phyloP scores from a whole-genome alignment of 2,329 filamentous ascomycete genomes.

The Fusarium buharicum region DNA sequence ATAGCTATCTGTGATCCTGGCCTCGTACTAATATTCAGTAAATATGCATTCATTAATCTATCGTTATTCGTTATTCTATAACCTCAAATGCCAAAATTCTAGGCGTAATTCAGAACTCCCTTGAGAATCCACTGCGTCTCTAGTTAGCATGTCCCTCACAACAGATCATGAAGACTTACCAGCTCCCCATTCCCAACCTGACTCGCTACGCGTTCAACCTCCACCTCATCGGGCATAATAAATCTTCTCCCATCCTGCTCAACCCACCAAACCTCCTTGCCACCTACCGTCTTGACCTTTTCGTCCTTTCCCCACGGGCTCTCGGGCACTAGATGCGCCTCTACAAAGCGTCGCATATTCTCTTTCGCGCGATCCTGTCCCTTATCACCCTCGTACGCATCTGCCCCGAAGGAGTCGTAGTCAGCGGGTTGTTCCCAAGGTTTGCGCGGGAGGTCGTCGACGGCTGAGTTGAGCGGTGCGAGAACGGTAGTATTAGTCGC shows the following conservation, averaged over 20 bases:
- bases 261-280: slow-evolving; percentile 84
- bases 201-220: slow-evolving; percentile 78
- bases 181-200: slow-evolving; percentile 89
- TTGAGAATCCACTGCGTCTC: slow-evolving; percentile 71
- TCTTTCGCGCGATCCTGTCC: slow-evolving; percentile 79
- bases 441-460: slow-evolving; percentile 82
- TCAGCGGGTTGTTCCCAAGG: slow-evolving; percentile 85
- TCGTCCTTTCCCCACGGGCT: slow-evolving; percentile 78
- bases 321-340: slow-evolving; percentile 80
- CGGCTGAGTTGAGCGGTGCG: slow-evolving; percentile 84
- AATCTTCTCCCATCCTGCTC: slow-evolving; percentile 73
- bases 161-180: slow-evolving; percentile 50
- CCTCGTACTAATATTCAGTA: neutral
- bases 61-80: slow-evolving; percentile 32
- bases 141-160: slow-evolving; percentile 1
- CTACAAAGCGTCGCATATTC: slow-evolving; percentile 84
- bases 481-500: slow-evolving; percentile 82
- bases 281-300: slow-evolving; percentile 72
- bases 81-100: neutral
- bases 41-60: slow-evolving; percentile 14
- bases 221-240: slow-evolving; percentile 80
- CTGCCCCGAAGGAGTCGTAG: slow-evolving; percentile 71
- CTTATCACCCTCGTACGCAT: slow-evolving; percentile 79
- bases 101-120: slow-evolving; percentile 59
- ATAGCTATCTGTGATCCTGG: too few relatives aligned